phyloP scores from a whole-genome alignment of 1,139 yeast genomes.

The Magnusiomyces magnusii region DNA sequence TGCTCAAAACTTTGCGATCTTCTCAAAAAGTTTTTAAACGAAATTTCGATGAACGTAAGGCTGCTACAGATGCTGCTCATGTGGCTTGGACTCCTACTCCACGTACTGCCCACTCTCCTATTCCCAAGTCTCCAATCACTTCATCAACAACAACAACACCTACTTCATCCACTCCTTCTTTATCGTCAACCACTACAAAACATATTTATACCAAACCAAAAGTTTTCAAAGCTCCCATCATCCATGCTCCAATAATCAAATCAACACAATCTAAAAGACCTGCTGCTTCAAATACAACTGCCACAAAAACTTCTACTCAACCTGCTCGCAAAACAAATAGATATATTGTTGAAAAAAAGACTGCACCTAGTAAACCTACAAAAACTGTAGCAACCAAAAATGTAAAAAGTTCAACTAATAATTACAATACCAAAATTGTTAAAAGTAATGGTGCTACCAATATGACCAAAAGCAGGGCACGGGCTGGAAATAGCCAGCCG shows the following conservation, averaged over 20 bases:
- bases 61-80: constrained; percentile 6
- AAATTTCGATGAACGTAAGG: constrained; percentile 3
- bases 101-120: not conserved
- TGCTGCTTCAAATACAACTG: not conserved
- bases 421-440: not conserved
- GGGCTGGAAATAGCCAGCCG: not conserved
- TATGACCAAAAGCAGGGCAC: constrained; percentile 1
- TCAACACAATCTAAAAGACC: not conserved
- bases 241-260: constrained; percentile 7
- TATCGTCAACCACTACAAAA: too few species aligned
- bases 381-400: not conserved
- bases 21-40: not conserved
- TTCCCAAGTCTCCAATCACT: not conserved
- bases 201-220: not conserved
- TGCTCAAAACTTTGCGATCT: constrained; percentile 1
- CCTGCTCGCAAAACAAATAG: not conserved
- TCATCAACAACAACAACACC: not conserved
- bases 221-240: not conserved
- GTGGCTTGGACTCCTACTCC: constrained; percentile 1
- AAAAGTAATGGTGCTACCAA: not conserved
- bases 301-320: not conserved
- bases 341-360: not conserved
- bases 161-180: not conserved
- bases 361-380: not conserved
- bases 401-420: not conserved